These are phyloP conservation scores for Spinacia oleracea DNA, from an alignment of 179 eudicot species.

Conservation along the genomic window DNA sequence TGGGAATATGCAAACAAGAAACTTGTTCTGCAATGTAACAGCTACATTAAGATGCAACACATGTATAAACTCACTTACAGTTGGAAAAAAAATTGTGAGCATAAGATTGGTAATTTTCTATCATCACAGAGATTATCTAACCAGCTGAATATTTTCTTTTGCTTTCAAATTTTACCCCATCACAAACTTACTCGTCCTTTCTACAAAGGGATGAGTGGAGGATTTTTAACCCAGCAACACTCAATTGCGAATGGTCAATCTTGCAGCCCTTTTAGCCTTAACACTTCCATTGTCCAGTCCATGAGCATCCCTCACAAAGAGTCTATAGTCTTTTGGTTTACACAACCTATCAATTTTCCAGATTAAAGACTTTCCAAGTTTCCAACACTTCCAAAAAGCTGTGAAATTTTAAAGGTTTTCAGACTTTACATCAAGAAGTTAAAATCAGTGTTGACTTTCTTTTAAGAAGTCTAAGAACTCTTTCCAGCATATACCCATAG, in stretches of 20 bases:
- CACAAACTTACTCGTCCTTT: neutral
- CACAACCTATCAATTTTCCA: neutral
- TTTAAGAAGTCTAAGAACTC: neutral
- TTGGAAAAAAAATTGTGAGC: neutral
- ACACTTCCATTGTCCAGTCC: neutral
- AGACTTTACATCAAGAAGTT: too few relatives aligned
- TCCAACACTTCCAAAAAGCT: neutral
- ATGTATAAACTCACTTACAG: neutral
- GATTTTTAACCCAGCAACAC: neutral
- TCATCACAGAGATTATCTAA: neutral
- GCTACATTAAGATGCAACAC: neutral
- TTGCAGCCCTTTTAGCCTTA: neutral
- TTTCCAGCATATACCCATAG: neutral
- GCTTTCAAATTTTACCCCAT: neutral
- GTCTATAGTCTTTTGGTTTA: neutral
- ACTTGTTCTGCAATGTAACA: neutral
- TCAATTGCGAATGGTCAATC: neutral
- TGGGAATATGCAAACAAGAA: neutral
- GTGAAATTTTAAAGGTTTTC: neutral
- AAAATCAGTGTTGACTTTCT: neutral
- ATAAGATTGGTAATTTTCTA: neutral
- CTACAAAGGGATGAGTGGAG: neutral
- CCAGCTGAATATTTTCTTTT: neutral
- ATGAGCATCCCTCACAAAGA: neutral
- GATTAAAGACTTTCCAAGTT: neutral